Evolutionary conservation across 495 filamentous ascomycete genomes (phyloP), one percentile per base, ranked within the genome.

Genomic region (Hamigera avellanea): DNA sequence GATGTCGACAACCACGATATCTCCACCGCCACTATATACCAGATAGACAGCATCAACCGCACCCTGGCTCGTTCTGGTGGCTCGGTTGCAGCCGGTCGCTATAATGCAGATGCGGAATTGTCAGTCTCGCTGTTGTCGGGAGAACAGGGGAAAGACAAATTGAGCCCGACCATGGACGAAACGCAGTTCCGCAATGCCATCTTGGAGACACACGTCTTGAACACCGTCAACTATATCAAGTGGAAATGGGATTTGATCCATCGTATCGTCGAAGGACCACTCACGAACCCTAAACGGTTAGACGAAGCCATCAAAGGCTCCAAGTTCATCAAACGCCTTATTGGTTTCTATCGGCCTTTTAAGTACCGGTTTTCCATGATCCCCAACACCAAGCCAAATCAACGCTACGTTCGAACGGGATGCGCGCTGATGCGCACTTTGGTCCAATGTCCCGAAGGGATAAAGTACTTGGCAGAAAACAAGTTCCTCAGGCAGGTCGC

Each of bases 231-330:
- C 41, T 93, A 78, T 53, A 64, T 75, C 14, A 98, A 98, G 50
- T 98, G 91, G 91, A 86, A 91, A 46, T 98, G 91, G 91, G 83
- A 93, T 44, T 62, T 93, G 17, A 84, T 98, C 28, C 73, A 84
- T 37, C 77, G 80, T 46, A 76, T 96, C 23, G 87, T 98, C 30
- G 93, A 98, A 52, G 93, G 93, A 0, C 91, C 91, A 3, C 57
- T 98, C 26, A 77, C 81, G n/a, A 94, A 89, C 46, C 74, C 86
- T 5, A 95, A 93, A 54, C 72, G 91, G 28, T 70, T 96, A 8
- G 86, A 94, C 45, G 93, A 98, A 53, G 88, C 89, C 2, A 86
- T 95, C 51, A 93, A 89, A 53, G 83, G 77, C 15, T 88, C 85
- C 6, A 96, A 95, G 47, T 96, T 96, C 52, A 77, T 94, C 46